Base-by-base conservation (phyloP, 1,139 yeast genomes). In the Yamadazyma oceani region DNA sequence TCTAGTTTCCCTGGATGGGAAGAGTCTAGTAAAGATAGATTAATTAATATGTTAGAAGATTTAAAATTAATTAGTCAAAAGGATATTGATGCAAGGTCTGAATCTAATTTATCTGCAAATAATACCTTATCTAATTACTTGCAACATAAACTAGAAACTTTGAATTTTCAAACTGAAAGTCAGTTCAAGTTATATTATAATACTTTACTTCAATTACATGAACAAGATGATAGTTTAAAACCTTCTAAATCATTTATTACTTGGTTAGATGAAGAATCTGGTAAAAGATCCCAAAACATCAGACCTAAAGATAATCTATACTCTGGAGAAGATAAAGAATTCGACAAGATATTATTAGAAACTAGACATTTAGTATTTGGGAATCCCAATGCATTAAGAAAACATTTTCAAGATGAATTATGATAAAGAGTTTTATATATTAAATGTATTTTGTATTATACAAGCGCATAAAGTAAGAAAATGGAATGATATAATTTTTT, bases 331-430 rank as follows among this genome's bases (percentile, higher is more conserved):
- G 67, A 63, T 39, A 58, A 58, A 17, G 62, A 58, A 4, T 72
- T 77, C 36, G 76, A 74, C 39, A 59, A 66, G 31, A 63, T 61
- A 34, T 57, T 83, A 55, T 54, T 80, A n/a, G 67, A 68, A 19
- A 75, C 83, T 12, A 75, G 95, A 49, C 92, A 86, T 55, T 57
- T 63, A 23, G 78, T 84, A 2, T 88, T 86, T 64, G 96, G 96
- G 2, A 88, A 88, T 52, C 88, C 87, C 9, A 68, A 77, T 54
- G 96, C 85, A 0, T 59, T 67, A 39, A 69, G 90, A 43, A 80
- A 80, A 51, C 79, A 77, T 33, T 50, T 66, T 42, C 65, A 64
- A 9, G 84, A 79, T 54, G 87, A 81, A 42, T 58, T 80, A 21
- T 26, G 77, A 65, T 24, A 29, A 4, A 17, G 12, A 26, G 8